These are phyloP conservation scores for Colletotrichum acutatum DNA, from an alignment of 2,329 filamentous ascomycete species.

Conservation along the genomic window DNA sequence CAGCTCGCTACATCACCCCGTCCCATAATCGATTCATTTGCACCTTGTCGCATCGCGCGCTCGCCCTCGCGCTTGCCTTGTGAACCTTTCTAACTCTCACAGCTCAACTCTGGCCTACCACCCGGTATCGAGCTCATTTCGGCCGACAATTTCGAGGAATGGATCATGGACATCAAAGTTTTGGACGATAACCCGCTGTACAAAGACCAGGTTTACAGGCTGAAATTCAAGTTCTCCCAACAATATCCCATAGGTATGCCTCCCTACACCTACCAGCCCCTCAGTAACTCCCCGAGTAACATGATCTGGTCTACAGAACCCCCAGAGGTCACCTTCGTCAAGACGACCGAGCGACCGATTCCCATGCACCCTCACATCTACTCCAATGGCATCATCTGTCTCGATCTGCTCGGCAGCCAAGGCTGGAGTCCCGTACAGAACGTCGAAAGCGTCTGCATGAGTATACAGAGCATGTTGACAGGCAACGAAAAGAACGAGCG, in stretches of 20 bases:
- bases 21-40: neutral
- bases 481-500: slow-evolving; percentile 93
- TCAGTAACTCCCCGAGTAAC: neutral
- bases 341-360: slow-evolving; percentile 73
- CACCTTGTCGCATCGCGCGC: neutral
- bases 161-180: slow-evolving; percentile 92
- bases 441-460: slow-evolving; percentile 96
- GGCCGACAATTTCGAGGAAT: slow-evolving; percentile 86
- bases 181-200: slow-evolving; percentile 93
- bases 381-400: slow-evolving; percentile 97
- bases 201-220: slow-evolving; percentile 78
- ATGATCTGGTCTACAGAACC: slow-evolving; percentile 70
- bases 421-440: slow-evolving; percentile 98
- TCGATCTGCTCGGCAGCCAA: slow-evolving; percentile 87
- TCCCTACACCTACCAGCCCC: neutral
- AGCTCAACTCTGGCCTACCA: slow-evolving; percentile 61
- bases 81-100: slow-evolving; percentile 14
- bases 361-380: slow-evolving; percentile 98
- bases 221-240: slow-evolving; percentile 87
- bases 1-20: neutral
- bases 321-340: slow-evolving; percentile 91
- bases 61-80: neutral
- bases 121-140: slow-evolving; percentile 82
- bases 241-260: slow-evolving; percentile 88
- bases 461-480: slow-evolving; percentile 97